These are phyloP conservation scores for Phanerochaete sordida DNA, from an alignment of 768 basidiomycete genomes.

Conservation along the genomic window DNA sequence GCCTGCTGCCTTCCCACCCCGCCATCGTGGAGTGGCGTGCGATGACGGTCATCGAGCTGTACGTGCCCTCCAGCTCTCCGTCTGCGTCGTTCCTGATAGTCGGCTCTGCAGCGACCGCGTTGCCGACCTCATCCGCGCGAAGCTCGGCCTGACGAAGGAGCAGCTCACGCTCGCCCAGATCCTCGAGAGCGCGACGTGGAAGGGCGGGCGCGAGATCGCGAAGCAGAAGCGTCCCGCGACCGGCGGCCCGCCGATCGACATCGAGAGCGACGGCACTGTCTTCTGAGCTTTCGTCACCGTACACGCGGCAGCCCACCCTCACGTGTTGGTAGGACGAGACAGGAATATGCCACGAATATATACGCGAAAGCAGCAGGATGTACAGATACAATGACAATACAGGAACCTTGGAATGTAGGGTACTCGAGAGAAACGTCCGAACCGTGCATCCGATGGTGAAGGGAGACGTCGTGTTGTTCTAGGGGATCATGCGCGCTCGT, in stretches of 20 bases:
- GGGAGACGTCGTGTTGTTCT: not conserved
- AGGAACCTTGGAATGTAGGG: not conserved
- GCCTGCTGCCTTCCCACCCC: slow-evolving; percentile 72
- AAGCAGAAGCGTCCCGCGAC: slow-evolving; percentile 66
- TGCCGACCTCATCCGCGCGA: slow-evolving; percentile 60
- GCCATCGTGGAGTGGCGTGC: slow-evolving; percentile 97
- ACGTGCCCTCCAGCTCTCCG: slow-evolving; percentile 29
- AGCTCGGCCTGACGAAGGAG: slow-evolving; percentile 45
- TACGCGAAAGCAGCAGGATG: not conserved
- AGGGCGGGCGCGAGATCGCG: slow-evolving; percentile 92
- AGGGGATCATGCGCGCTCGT: slow-evolving; percentile 20
- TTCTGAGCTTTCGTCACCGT: too few species aligned
- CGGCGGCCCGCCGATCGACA: slow-evolving; percentile 84
- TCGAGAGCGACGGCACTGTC: slow-evolving; percentile 81
- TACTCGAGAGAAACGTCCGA: not conserved
- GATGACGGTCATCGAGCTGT: slow-evolving; percentile 92
- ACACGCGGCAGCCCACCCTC: too few species aligned
- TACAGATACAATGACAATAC: slow-evolving; percentile 6
- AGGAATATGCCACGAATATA: too few species aligned
- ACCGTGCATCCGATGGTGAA: not conserved
- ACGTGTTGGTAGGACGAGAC: too few species aligned
- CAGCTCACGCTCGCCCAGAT: slow-evolving; percentile 81
- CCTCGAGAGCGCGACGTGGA: slow-evolving; percentile 95
- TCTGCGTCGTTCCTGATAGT: not conserved
- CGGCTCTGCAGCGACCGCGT: slow-evolving; percentile 65